Base-by-base conservation (phyloP, 1,284 basidiomycete genomes). In the Ganoderma sinense region DNA sequence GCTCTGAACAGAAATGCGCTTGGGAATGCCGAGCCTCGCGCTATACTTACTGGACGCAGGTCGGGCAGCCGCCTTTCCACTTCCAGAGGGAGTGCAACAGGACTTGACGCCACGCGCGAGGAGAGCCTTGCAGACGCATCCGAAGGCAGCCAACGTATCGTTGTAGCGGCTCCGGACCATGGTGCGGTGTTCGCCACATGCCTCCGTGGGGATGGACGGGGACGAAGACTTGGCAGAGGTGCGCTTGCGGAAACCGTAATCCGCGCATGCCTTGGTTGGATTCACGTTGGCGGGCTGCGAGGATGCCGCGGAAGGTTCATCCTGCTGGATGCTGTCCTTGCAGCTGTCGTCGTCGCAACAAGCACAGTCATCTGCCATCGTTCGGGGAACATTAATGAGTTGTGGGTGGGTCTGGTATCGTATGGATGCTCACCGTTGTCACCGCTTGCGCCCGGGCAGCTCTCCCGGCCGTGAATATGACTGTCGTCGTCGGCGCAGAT, bases 401-500 rank as follows among this genome's bases (percentile, higher is more conserved):
- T n/a, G n/a, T n/a, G n/a, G n/a, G n/a, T n/a, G n/a, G n/a, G n/a
- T n/a, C n/a, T n/a, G n/a, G n/a, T n/a, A n/a, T n/a, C n/a, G n/a
- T n/a, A n/a, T n/a, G n/a, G n/a, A n/a, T n/a, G n/a, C n/a, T n/a
- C n/a, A n/a, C n/a, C n/a, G n/a, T n/a, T n/a, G n/a, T n/a, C n/a
- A n/a, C n/a, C n/a, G n/a, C n/a, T n/a, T n/a, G n/a, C n/a, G n/a
- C n/a, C n/a, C n/a, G n/a, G n/a, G n/a, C n/a, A n/a, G n/a, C n/a
- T n/a, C n/a, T n/a, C n/a, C n/a, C n/a, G n/a, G 36, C 58, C 70
- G 20, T 80, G 79, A 14, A 78, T 64, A 64, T 79, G 79, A 18
- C 66, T 73, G 62, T 78, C 77, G 61, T 80, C 78, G 33, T 78
- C 75, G 16, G 77, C 78, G 65, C 79, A 80, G 18, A 80, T 78